Percentiles rank a stretch among this genome's conserved stretches.
phyloP scores from a whole-genome alignment of 805 yeast species.

The Komagataella kurtzmanii region DNA sequence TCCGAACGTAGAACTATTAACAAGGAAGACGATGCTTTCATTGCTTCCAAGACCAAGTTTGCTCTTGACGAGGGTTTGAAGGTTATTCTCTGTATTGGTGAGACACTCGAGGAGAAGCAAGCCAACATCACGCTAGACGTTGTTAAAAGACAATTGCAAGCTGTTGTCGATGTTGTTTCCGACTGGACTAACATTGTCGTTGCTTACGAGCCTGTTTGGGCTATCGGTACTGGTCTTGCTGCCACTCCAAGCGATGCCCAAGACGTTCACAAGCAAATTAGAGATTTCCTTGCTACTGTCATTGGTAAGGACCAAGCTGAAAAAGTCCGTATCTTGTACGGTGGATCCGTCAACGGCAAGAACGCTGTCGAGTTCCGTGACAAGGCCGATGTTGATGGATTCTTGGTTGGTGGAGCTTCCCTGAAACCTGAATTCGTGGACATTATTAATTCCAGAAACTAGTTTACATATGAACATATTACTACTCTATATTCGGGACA shows the following conservation, averaged over 20 bases:
- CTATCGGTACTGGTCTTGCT: conserved; percentile 98
- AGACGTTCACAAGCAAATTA: conserved; percentile 80
- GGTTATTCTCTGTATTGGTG: conserved; percentile 96
- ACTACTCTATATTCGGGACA: background rate
- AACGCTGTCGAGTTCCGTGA: conserved; percentile 85
- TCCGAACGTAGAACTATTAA: conserved; percentile 95
- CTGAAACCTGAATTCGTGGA: conserved; percentile 96
- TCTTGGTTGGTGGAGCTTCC: conserved; percentile 99
- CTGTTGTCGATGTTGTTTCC: conserved; percentile 64
- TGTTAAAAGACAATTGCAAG: conserved; percentile 79
- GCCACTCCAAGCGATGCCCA: conserved; percentile 98
- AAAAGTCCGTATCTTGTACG: conserved; percentile 82
- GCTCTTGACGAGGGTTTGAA: conserved; percentile 82
- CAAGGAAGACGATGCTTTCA: conserved; percentile 79
- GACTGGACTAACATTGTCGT: conserved; percentile 91
- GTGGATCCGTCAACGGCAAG: conserved; percentile 96
- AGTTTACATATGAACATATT: background rate
- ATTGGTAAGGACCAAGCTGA: conserved; percentile 73
- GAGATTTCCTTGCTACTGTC: conserved; percentile 66
- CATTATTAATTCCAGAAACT: conserved; percentile 78
- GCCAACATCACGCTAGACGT: conserved; percentile 77
- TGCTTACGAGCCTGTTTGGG: conserved; percentile 99
- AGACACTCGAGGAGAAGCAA: conserved; percentile 91
- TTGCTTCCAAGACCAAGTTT: conserved; percentile 89
- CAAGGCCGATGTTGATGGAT: conserved; percentile 92